Evolutionary conservation across 441 rosid species (phyloP), one percentile per base, ranked within the genome.

Genomic region (Brassica balearica): DNA sequence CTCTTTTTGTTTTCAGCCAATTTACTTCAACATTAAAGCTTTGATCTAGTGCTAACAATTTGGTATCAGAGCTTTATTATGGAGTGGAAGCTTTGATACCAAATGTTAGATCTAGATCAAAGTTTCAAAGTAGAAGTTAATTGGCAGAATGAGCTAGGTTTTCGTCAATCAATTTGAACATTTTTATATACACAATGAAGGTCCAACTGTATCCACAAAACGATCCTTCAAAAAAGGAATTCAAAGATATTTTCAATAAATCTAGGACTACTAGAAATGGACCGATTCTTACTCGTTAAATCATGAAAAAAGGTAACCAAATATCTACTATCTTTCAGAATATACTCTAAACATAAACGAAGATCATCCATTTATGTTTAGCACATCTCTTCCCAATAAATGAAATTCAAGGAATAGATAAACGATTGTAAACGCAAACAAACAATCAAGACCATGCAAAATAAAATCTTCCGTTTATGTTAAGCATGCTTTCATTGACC

Each of bases 51-150:
- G 4, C 7, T 8, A 51, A 0, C 69, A 53, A 9, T 48, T 8
- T 65, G 77, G 70, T 73, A 51, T 51, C 36, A 51, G 36, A 71
- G 67, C 67, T 59, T 58, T 10, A 11, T 11, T 23, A 2, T 56
- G 25, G 14, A 17, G 60, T 56, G 22, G n/a, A 71, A 36, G 51
- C 36, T 73, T 11, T 74, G 38, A 65, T 53, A 34, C 25, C 55
- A 53, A 22, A 2, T 74, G 56, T 7, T 53, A 22, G 2, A 10
- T 15, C 14, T 5, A 17, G 62, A 63, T 73, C 14, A 48, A 73
- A 32, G 51, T 3, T 73, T 29, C 58, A 29, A 73, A 4, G 63
- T 64, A 70, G 2, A 34, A 6, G 53, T 56, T 10, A 32, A 32
- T 6, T 55, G 64, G 20, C 27, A 34, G 48, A 34, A 64, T 15